These are phyloP conservation scores for Aegilops longissima DNA, from an alignment of 176 grass and related monocot genomes.

Conservation along the genomic window DNA sequence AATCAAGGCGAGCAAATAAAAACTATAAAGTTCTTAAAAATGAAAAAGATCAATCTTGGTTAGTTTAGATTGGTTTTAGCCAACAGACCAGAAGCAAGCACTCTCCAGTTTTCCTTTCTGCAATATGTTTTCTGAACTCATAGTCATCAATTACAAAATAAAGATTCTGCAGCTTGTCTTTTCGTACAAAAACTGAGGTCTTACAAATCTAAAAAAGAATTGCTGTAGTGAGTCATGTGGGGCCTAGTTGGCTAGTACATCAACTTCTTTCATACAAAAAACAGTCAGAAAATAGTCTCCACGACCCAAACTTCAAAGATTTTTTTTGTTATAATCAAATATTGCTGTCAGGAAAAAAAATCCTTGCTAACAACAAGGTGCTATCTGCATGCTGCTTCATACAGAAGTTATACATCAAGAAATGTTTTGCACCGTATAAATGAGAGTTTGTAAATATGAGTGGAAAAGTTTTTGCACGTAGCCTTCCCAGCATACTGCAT, in stretches of 20 bases:
- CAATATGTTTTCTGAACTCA: neutral
- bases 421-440: neutral
- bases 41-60: neutral
- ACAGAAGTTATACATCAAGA: neutral
- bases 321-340: slow-evolving; percentile 7
- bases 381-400: slow-evolving; percentile 3
- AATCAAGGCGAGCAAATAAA: neutral
- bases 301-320: neutral
- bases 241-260: neutral
- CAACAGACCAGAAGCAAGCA: neutral
- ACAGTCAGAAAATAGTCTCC: neutral
- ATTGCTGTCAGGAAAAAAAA: neutral
- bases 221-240: neutral
- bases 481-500: neutral
- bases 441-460: neutral
- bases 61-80: neutral
- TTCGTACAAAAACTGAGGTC: neutral
- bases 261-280: neutral
- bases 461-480: neutral
- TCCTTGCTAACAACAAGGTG: neutral
- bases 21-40: neutral
- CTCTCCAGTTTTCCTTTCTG: neutral
- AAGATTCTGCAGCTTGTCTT: neutral
- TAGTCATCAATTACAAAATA: neutral
- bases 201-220: neutral